Conservation (phyloP, 257 asterid genomes). For the Avicennia marina region DNA sequence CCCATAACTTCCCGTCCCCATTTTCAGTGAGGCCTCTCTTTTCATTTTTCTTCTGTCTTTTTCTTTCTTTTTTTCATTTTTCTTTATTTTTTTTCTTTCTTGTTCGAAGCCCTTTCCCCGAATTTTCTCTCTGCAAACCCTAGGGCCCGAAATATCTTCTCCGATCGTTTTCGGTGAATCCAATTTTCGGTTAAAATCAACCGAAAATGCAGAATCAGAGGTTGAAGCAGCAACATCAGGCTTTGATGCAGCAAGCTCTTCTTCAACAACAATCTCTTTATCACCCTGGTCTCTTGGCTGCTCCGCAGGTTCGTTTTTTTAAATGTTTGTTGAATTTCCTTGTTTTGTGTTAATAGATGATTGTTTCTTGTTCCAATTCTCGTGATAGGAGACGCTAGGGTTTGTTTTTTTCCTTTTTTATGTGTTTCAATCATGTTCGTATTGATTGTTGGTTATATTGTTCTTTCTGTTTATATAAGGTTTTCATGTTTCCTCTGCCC, state of each 20-base stretch:
- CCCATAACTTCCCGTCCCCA: constrained; percentile 9
- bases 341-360: background rate
- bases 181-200: constrained; percentile 11
- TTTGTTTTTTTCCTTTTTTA: background rate
- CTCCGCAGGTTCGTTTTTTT: constrained; percentile 75
- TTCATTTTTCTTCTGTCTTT: background rate
- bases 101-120: constrained; percentile 18
- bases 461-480: too few relatives aligned
- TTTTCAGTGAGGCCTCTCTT: constrained; percentile 23
- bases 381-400: too few relatives aligned
- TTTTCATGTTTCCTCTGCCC: too few relatives aligned
- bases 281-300: constrained; percentile 87
- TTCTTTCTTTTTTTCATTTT: background rate
- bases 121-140: constrained; percentile 37
- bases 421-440: background rate
- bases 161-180: constrained; percentile 27
- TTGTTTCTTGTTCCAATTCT: background rate
- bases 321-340: background rate
- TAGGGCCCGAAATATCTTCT: constrained; percentile 13
- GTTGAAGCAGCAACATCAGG: constrained; percentile 79
- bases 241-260: constrained; percentile 94
- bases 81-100: background rate
- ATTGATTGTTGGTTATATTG: too few relatives aligned
- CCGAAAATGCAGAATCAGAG: constrained; percentile 79
- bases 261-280: constrained; percentile 87